These are phyloP conservation scores for Carex scoparia DNA, from an alignment of 176 grass and related monocot genomes.

Conservation along the genomic window DNA sequence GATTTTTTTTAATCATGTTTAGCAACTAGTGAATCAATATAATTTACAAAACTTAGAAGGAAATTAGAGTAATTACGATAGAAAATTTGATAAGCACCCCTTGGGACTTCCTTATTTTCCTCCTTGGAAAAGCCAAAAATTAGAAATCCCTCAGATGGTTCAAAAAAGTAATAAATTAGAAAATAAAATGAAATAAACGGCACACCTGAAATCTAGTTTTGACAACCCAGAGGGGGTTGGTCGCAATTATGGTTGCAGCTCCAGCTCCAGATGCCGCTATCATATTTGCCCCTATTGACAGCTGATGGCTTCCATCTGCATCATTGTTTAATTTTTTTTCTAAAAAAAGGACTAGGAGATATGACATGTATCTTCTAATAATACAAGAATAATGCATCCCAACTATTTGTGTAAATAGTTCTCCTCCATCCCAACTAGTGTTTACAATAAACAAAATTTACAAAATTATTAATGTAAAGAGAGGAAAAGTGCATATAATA, in stretches of 20 bases:
- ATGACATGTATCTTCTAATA: neutral
- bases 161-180: neutral
- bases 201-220: constrained; percentile 96
- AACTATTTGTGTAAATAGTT: neutral
- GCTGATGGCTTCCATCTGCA: constrained; percentile 58
- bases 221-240: constrained; percentile 98
- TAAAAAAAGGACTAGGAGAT: neutral
- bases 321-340: constrained; percentile 13
- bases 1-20: neutral
- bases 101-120: neutral
- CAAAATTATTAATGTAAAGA: neutral
- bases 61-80: neutral
- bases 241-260: constrained; percentile 79
- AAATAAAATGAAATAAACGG: constrained; percentile 2
- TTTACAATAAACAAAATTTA: neutral
- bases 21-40: neutral
- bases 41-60: neutral
- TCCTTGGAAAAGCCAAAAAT: neutral
- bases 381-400: constrained; percentile 4
- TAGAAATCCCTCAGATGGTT: neutral
- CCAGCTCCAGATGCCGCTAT: constrained; percentile 94
- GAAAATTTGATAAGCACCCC: neutral
- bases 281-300: constrained; percentile 81
- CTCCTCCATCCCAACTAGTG: neutral
- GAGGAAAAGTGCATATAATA: neutral